These are phyloP conservation scores for Trifolium subterraneum DNA, from an alignment of 306 rosid species.

Conservation along the genomic window DNA sequence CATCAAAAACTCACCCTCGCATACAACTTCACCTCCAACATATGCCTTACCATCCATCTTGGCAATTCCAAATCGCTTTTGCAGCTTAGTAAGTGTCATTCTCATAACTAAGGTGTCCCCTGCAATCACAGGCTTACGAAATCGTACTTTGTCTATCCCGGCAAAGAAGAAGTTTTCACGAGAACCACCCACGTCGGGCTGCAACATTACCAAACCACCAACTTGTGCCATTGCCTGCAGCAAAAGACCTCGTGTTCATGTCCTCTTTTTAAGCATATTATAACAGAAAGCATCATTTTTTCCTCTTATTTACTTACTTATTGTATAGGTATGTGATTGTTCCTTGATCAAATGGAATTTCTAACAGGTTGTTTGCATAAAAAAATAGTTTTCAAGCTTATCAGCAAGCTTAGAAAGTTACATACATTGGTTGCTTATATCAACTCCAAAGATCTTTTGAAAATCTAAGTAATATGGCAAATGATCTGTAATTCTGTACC, in stretches of 20 bases:
- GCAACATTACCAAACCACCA: conserved; percentile 91
- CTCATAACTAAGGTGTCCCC: conserved; percentile 95
- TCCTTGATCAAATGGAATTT: no score
- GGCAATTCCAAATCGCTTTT: conserved; percentile 86
- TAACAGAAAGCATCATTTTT: background rate
- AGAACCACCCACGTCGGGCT: conserved; percentile 91
- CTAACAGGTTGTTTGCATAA: background rate
- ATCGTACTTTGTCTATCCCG: conserved; percentile 91
- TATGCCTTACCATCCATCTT: conserved; percentile 96
- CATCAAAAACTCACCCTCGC: conserved; percentile 93
- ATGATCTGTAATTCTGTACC: conserved; percentile 8
- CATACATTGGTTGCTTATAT: conserved; percentile 8
- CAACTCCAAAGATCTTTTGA: conserved; percentile 27
- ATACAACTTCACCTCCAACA: conserved; percentile 91
- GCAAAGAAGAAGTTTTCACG: conserved; percentile 87
- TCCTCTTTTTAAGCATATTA: background rate
- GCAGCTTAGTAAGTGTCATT: conserved; percentile 84
- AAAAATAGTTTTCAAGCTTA: conserved; percentile 9
- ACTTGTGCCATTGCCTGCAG: conserved; percentile 96
- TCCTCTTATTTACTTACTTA: background rate
- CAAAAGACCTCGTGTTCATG: conserved; percentile 33
- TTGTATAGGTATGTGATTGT: no score
- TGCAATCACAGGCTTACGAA: conserved; percentile 87
- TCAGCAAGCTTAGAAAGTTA: background rate
- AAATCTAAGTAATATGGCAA: conserved; percentile 10